A percentile compares a stretch with the other conserved stretches of the same genome.
phyloP scores from a whole-genome alignment of 148 eudicot genomes.

The Rhododendron simsii region DNA sequence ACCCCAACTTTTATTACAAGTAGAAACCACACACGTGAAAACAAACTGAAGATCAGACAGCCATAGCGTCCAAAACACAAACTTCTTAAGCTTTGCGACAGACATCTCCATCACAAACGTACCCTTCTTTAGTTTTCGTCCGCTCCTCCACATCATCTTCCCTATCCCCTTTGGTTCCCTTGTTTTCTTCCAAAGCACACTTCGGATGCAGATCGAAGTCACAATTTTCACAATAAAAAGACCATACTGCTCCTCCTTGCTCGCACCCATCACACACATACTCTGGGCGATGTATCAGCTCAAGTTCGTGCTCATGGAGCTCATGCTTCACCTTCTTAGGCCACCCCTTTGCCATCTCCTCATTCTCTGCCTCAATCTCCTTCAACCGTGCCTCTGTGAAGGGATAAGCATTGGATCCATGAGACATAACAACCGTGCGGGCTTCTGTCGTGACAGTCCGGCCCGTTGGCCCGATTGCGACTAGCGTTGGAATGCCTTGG shows the following conservation, averaged over 20 bases:
- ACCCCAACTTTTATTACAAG: conserved; percentile 4
- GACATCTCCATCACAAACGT: conserved; percentile 59
- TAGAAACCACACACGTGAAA: background rate
- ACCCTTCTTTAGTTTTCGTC: conserved; percentile 29
- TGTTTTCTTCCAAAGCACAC: background rate
- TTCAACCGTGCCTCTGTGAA: conserved; percentile 44
- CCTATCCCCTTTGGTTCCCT: conserved; percentile 10
- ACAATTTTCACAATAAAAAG: conserved; percentile 6
- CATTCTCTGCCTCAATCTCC: conserved; percentile 25
- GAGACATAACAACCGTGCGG: conserved; percentile 30
- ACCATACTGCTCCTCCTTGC: conserved; percentile 12
- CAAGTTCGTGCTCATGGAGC: conserved; percentile 31
- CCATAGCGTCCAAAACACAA: background rate
- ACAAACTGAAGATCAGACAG: background rate
- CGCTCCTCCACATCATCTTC: conserved; percentile 17
- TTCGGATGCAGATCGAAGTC: conserved; percentile 19
- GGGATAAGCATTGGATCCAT: conserved; percentile 54
- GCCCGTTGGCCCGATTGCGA: conserved; percentile 45
- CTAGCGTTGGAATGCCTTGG: conserved; percentile 40
- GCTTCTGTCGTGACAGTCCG: conserved; percentile 40
- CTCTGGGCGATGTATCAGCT: background rate
- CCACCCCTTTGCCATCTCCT: conserved; percentile 23
- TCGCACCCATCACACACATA: conserved; percentile 14
- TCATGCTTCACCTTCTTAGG: conserved; percentile 30
- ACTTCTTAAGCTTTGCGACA: conserved; percentile 30